A percentile compares a stretch with the other conserved stretches of the same genome.
Conservation (phyloP, 2,329 filamentous ascomycete genomes). For the Phialophora chinensis region DNA sequence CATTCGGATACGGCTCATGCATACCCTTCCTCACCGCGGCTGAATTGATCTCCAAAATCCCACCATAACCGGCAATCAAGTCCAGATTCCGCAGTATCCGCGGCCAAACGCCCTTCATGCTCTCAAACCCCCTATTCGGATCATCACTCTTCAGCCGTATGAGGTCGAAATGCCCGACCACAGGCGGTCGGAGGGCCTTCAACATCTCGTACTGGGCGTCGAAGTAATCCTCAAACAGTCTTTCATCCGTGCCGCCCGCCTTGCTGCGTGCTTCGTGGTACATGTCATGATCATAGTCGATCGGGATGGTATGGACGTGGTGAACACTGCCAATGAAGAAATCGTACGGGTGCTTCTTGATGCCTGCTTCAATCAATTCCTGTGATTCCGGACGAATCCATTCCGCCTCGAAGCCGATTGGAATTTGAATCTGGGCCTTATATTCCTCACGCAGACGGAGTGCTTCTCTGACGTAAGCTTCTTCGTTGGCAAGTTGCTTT, state of each 20-base stretch:
- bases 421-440: constrained; percentile 71
- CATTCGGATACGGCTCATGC: constrained; percentile 84
- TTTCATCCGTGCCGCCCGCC: constrained; percentile 69
- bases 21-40: constrained; percentile 87
- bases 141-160: constrained; percentile 78
- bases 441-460: constrained; percentile 73
- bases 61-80: constrained; percentile 73
- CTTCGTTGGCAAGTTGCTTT: constrained; percentile 54
- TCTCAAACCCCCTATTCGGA: constrained; percentile 65
- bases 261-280: constrained; percentile 68
- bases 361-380: constrained; percentile 63
- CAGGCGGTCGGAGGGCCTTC: constrained; percentile 68
- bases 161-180: constrained; percentile 95
- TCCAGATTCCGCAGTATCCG: constrained; percentile 75
- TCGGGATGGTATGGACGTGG: constrained; percentile 83
- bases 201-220: constrained; percentile 88
- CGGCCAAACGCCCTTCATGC: constrained; percentile 72
- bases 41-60: constrained; percentile 87
- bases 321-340: constrained; percentile 94
- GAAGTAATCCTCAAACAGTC: constrained; percentile 83
- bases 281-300: constrained; percentile 77
- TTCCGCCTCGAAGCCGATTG: constrained; percentile 91
- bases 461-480: constrained; percentile 77
- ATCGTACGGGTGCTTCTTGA: constrained; percentile 71
- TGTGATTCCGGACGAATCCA: constrained; percentile 79